phyloP scores from a whole-genome alignment of 352 stramenopile genomes.

The Blastocystis sp. region DNA sequence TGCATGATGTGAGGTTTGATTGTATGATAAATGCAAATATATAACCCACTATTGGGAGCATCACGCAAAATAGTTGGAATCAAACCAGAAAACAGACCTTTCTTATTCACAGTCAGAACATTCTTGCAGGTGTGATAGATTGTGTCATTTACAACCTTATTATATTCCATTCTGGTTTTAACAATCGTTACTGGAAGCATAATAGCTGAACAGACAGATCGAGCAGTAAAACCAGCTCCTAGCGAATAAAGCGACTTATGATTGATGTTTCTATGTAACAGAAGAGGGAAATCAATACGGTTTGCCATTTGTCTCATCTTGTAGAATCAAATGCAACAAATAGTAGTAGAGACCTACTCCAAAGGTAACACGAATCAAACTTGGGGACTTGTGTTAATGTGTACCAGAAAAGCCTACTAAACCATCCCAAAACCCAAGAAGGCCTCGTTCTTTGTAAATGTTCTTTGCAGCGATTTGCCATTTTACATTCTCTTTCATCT shows the following conservation, averaged over 20 bases:
- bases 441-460: constrained; percentile 54
- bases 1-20: constrained; percentile 52
- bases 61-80: constrained; percentile 50
- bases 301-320: constrained; percentile 56
- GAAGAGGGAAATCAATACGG: not conserved
- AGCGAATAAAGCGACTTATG: constrained; percentile 57
- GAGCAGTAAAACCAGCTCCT: constrained; percentile 8
- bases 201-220: constrained; percentile 30
- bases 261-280: constrained; percentile 41
- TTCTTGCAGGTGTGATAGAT: constrained; percentile 44
- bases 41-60: constrained; percentile 42
- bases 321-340: constrained; percentile 40
- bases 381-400: constrained; percentile 13
- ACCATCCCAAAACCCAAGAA: constrained; percentile 56
- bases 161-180: constrained; percentile 57
- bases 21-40: constrained; percentile 54
- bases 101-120: constrained; percentile 8
- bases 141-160: constrained; percentile 43
- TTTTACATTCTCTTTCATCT: constrained; percentile 3
- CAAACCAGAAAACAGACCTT: constrained; percentile 35
- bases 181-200: constrained; percentile 57
- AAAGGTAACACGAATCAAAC: constrained; percentile 60
- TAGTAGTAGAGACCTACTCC: constrained; percentile 58
- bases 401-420: not conserved
- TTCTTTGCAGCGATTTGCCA: not conserved